Percentiles rank a stretch among this genome's conserved stretches.
phyloP scores from a whole-genome alignment of 257 asterid genomes.

The Jaltomata sinuosa region DNA sequence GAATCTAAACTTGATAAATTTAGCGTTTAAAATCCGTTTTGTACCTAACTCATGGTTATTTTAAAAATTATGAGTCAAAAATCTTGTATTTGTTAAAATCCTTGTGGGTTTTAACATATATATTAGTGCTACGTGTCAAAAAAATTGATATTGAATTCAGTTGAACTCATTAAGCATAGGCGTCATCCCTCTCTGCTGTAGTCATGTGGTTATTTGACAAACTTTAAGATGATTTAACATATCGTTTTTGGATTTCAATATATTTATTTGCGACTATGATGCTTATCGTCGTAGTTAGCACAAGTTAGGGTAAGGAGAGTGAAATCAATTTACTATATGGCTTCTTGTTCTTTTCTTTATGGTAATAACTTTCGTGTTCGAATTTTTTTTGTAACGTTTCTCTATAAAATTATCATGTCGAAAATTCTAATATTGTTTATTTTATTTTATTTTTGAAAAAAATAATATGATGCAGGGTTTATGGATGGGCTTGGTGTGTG shows the following conservation, averaged over 20 bases:
- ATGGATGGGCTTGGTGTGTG: conserved; percentile 72
- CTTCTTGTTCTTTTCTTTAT: neutral
- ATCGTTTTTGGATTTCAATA: neutral
- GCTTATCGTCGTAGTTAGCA: neutral
- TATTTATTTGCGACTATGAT: neutral
- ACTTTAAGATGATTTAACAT: neutral
- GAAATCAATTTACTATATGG: neutral
- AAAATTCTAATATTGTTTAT: neutral
- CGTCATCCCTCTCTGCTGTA: neutral
- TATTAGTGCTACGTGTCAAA: neutral
- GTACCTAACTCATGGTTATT: neutral
- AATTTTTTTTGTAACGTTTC: neutral
- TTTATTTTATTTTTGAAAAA: neutral
- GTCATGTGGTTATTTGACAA: neutral
- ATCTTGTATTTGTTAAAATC: neutral
- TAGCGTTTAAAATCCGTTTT: rapidly evolving
- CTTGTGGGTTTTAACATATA: neutral
- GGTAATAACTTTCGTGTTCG: neutral
- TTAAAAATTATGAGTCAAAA: neutral
- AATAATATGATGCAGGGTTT: conserved; percentile 43
- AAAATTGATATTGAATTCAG: neutral
- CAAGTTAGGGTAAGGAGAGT: neutral
- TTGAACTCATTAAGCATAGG: neutral
- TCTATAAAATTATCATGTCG: neutral
- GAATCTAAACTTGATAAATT: neutral